A percentile compares a stretch with the other conserved stretches of the same genome.
Evolutionary conservation across 2,329 filamentous ascomycete genomes (phyloP).

Genomic region (Furcasterigmium sp.): DNA sequence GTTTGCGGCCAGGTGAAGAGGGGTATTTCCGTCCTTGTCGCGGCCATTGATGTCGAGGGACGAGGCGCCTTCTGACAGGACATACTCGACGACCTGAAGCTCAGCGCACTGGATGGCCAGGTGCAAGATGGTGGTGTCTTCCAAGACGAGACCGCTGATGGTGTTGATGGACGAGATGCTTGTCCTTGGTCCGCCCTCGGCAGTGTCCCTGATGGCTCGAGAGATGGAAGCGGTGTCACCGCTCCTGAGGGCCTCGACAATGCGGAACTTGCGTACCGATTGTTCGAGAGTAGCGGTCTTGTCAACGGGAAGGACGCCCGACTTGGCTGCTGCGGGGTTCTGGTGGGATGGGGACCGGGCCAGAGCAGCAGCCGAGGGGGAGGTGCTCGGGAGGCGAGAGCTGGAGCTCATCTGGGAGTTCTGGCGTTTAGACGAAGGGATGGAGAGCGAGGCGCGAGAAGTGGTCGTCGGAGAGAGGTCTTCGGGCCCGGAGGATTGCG

Average conservation of each 20-base stretch:
- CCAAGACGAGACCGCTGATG: slow-evolving; percentile 42
- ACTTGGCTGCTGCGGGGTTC: slow-evolving; percentile 12
- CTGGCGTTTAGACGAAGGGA: slow-evolving; percentile 25
- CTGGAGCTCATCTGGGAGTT: slow-evolving; percentile 34
- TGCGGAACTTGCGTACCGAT: slow-evolving; percentile 87
- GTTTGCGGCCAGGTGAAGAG: slow-evolving; percentile 79
- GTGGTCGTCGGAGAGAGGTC: slow-evolving; percentile 34
- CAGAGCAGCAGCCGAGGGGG: slow-evolving; percentile 23
- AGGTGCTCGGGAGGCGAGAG: slow-evolving; percentile 40
- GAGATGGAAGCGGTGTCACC: slow-evolving; percentile 89
- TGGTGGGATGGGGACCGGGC: slow-evolving; percentile 35
- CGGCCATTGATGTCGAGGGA: slow-evolving; percentile 79
- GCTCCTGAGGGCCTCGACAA: slow-evolving; percentile 86
- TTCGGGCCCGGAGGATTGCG: slow-evolving; percentile 34
- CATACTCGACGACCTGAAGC: slow-evolving; percentile 84
- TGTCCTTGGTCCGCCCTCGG: slow-evolving; percentile 44
- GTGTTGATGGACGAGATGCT: slow-evolving; percentile 52
- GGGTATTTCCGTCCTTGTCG: slow-evolving; percentile 91
- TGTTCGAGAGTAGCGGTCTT: slow-evolving; percentile 70
- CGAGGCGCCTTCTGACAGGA: slow-evolving; percentile 69
- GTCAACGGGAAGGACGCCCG: slow-evolving; percentile 21
- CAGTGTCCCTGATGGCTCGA: slow-evolving; percentile 70
- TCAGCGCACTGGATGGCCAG: slow-evolving; percentile 95
- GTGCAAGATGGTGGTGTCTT: slow-evolving; percentile 87
- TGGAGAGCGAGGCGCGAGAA: slow-evolving; percentile 21